A percentile compares a stretch with the other conserved stretches of the same genome.
Conservation (phyloP, 176 grass and related monocot genomes). For the Rhynchospora pubera region DNA sequence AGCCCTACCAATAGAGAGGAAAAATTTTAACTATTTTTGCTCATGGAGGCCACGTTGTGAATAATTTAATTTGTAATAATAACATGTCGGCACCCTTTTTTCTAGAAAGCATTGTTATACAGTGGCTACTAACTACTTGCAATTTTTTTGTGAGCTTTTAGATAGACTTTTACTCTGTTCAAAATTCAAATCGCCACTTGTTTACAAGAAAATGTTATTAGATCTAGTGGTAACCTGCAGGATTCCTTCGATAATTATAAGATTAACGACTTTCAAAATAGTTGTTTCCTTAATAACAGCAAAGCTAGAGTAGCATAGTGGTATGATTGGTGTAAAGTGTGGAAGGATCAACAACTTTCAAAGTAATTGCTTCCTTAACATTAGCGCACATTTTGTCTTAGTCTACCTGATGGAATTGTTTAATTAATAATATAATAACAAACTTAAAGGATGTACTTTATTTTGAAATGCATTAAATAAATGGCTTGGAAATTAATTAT, state of each 20-base stretch:
- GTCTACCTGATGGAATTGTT: background rate
- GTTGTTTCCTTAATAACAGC: constrained; percentile 2
- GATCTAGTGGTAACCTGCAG: background rate
- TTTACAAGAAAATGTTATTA: background rate
- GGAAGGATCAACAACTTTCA: background rate
- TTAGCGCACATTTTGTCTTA: background rate
- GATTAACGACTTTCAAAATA: background rate
- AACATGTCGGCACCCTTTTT: too few species aligned
- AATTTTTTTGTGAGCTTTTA: background rate
- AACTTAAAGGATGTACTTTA: background rate
- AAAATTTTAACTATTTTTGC: too few species aligned
- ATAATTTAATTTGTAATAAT: too few species aligned
- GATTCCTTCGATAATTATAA: background rate
- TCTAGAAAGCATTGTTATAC: too few species aligned
- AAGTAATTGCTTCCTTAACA: constrained; percentile 8
- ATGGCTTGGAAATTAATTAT: background rate
- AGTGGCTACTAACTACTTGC: too few species aligned
- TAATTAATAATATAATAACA: background rate
- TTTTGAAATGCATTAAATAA: background rate
- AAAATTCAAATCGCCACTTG: background rate
- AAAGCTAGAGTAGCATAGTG: background rate
- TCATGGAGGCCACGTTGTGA: too few species aligned
- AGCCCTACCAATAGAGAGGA: too few species aligned
- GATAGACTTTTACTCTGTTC: background rate
- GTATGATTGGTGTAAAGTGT: background rate